Evolutionary conservation across 202 grass and related monocot species (phyloP).

Genomic region (Panicum hallii): DNA sequence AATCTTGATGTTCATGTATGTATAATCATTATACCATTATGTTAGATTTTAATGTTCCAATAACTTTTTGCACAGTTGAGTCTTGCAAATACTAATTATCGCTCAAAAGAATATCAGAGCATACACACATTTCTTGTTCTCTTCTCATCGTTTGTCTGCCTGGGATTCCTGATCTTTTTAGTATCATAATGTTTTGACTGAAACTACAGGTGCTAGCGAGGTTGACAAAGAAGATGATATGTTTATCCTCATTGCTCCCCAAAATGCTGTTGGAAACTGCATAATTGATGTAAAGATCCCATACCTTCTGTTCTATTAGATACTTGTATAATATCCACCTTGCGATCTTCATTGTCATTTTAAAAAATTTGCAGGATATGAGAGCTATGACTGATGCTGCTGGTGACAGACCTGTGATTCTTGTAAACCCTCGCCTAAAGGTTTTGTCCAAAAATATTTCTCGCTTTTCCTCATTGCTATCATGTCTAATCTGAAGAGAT

Average conservation of each 20-base stretch:
- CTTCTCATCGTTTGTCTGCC: background rate
- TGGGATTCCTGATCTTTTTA: slow-evolving; percentile 2
- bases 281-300: slow-evolving; percentile 90
- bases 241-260: slow-evolving; percentile 92
- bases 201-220: slow-evolving; percentile 65
- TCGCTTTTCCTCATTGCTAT: background rate
- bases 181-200: slow-evolving; percentile 25
- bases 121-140: background rate
- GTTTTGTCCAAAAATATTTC: slow-evolving; percentile 40
- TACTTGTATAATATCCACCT: slow-evolving; percentile 37
- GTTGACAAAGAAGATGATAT: slow-evolving; percentile 97
- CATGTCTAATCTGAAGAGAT: slow-evolving; percentile 1
- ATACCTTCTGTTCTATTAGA: slow-evolving; percentile 13
- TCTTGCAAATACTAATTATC: slow-evolving; percentile 5
- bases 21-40: background rate
- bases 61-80: background rate
- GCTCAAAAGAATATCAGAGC: background rate
- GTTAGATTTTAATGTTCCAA: background rate
- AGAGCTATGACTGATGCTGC: slow-evolving; percentile 93
- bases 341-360: background rate
- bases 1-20: background rate
- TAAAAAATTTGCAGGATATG: slow-evolving; percentile 68
- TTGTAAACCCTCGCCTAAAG: slow-evolving; percentile 96
- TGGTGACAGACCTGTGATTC: slow-evolving; percentile 89
- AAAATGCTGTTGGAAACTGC: slow-evolving; percentile 99